phyloP scores from a whole-genome alignment of 2,329 filamentous ascomycete species.

The Fusarium pseudoanthophilum region DNA sequence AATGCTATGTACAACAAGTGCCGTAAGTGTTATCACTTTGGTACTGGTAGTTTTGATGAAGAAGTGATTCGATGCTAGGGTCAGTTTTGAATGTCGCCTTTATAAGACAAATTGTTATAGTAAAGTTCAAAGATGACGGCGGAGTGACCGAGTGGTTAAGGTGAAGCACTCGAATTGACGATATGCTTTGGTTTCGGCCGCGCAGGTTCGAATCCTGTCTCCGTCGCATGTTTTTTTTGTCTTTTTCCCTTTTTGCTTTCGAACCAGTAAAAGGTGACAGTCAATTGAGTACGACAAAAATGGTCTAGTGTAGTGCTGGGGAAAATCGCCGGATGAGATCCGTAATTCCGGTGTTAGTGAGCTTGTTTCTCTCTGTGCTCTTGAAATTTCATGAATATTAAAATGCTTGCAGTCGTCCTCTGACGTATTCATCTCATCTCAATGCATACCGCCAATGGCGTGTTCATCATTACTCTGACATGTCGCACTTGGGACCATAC shows the following conservation, averaged over 20 bases:
- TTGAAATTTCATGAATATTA: fast-evolving
- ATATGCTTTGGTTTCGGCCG: conserved; percentile 5
- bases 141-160: conserved; percentile 5
- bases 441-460: fast-evolving
- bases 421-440: fast-evolving
- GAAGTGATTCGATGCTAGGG: background rate
- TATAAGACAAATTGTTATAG: fast-evolving
- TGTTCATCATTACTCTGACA: fast-evolving
- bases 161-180: conserved; percentile 1
- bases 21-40: background rate
- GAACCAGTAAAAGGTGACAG: too few relatives aligned
- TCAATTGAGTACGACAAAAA: too few relatives aligned
- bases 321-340: background rate
- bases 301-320: too few relatives aligned
- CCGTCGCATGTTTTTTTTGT: background rate
- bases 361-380: background rate
- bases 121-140: background rate
- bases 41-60: too few relatives aligned
- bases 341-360: background rate
- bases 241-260: fast-evolving
- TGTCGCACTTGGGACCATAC: background rate
- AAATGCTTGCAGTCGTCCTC: background rate
- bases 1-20: background rate
- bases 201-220: conserved; percentile 5
- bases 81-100: fast-evolving